phyloP scores from a whole-genome alignment of 1,139 yeast genomes.

The Lodderomyces jiufengensis region DNA sequence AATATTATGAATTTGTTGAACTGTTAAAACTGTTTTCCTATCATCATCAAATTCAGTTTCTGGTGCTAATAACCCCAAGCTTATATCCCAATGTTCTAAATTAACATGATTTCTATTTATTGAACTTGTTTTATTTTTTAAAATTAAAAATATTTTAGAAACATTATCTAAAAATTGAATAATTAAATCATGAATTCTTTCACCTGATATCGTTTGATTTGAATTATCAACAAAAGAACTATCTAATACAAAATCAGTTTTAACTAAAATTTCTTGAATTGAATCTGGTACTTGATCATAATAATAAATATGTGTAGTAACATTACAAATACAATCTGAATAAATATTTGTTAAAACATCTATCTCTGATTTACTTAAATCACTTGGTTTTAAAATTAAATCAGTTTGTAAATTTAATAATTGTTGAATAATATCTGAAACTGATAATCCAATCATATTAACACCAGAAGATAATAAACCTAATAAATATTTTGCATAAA shows the following conservation, averaged over 20 bases:
- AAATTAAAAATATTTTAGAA: slow-evolving; percentile 28
- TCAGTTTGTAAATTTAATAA: slow-evolving; percentile 58
- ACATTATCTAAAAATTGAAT: slow-evolving; percentile 32
- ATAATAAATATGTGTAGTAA: slow-evolving; percentile 72
- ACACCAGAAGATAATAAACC: slow-evolving; percentile 66
- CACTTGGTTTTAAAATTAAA: slow-evolving; percentile 30
- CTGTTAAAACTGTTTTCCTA: slow-evolving; percentile 17
- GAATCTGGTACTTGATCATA: slow-evolving; percentile 80
- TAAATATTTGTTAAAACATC: slow-evolving; percentile 28
- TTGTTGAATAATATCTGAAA: slow-evolving; percentile 73
- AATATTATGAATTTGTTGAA: slow-evolving; percentile 25
- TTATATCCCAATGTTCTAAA: slow-evolving; percentile 43
- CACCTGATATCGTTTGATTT: slow-evolving; percentile 9
- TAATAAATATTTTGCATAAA: slow-evolving; percentile 53
- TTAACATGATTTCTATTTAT: slow-evolving; percentile 40
- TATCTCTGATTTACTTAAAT: slow-evolving; percentile 21
- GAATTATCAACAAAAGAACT: slow-evolving; percentile 17
- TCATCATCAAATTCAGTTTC: slow-evolving; percentile 19
- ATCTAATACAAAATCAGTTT: slow-evolving; percentile 34
- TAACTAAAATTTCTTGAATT: slow-evolving; percentile 50
- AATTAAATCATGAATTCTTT: slow-evolving; percentile 24
- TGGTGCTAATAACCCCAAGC: slow-evolving; percentile 34
- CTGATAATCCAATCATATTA: slow-evolving; percentile 84
- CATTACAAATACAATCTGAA: slow-evolving; percentile 53
- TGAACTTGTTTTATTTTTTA: slow-evolving; percentile 28